A percentile compares a stretch with the other conserved stretches of the same genome.
Conservation (phyloP, 768 basidiomycete genomes). For the Russula sp. region DNA sequence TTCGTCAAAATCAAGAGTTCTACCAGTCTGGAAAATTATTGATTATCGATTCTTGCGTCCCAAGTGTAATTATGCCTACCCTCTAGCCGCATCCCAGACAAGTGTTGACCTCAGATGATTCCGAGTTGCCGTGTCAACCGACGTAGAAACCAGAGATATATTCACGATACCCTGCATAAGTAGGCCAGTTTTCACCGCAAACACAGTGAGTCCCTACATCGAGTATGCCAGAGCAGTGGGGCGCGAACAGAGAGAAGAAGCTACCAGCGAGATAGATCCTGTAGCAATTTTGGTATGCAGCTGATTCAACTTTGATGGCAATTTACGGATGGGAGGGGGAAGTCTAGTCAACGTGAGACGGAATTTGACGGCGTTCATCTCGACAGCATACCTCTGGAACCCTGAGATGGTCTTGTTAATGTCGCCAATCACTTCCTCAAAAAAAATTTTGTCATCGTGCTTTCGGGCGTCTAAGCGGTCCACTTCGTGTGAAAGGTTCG, state of each 20-base stretch:
- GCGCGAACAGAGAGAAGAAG: neutral
- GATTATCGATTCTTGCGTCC: neutral
- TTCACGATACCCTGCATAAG: slow-evolving; percentile 1
- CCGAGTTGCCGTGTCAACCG: neutral
- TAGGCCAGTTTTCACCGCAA: neutral
- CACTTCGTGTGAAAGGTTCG: neutral
- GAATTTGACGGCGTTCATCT: neutral
- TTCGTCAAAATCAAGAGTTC: slow-evolving; percentile 4
- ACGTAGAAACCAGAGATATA: neutral
- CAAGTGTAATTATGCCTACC: neutral
- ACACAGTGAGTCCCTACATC: neutral
- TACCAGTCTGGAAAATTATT: neutral
- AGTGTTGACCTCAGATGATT: slow-evolving; percentile 10
- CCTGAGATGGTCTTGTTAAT: neutral
- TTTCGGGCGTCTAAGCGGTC: neutral
- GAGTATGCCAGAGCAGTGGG: neutral
- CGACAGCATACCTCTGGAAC: slow-evolving; percentile 2
- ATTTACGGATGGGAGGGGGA: slow-evolving; percentile 2
- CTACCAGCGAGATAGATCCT: slow-evolving; percentile 1
- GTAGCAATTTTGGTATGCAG: slow-evolving; percentile 2
- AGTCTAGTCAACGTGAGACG: slow-evolving; percentile 4
- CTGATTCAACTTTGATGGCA: neutral
- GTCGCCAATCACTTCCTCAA: slow-evolving; percentile 8
- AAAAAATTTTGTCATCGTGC: slow-evolving; percentile 5
- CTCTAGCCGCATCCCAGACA: neutral